Evolutionary conservation across 2,329 filamentous ascomycete species (phyloP).

Genomic region (Penicillium sp.): DNA sequence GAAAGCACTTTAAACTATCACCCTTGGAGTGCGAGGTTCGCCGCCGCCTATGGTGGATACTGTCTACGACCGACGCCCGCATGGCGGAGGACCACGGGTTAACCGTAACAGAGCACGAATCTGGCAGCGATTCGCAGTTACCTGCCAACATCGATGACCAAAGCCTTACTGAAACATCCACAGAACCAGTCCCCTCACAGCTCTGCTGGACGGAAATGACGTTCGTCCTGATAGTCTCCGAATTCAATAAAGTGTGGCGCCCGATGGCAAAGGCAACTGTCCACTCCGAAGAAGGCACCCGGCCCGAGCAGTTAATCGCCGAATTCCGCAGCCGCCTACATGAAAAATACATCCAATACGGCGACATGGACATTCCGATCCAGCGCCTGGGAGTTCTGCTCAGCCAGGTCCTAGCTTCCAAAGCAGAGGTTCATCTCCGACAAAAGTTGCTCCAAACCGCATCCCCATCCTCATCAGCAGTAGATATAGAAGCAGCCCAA

Average conservation of each 20-base stretch:
- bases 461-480: constrained; percentile 8
- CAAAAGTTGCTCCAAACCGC: constrained; percentile 24
- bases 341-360: constrained; percentile 50
- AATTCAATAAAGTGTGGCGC: constrained; percentile 49
- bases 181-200: constrained; percentile 47
- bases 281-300: not conserved
- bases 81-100: constrained; percentile 61
- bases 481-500: constrained; percentile 25
- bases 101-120: constrained; percentile 48
- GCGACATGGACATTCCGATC: constrained; percentile 54
- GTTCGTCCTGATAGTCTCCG: constrained; percentile 55
- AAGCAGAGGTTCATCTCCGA: constrained; percentile 37
- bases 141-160: constrained; percentile 54
- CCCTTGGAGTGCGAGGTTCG: constrained; percentile 57
- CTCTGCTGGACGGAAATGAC: constrained; percentile 60
- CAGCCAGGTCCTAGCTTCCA: constrained; percentile 31
- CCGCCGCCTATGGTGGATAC: constrained; percentile 56
- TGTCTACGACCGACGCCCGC: constrained; percentile 46
- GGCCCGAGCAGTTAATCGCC: constrained; percentile 39
- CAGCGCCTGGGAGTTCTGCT: constrained; percentile 35
- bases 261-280: not conserved
- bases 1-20: constrained; percentile 49
- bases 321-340: constrained; percentile 49
- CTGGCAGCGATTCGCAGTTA: constrained; percentile 45
- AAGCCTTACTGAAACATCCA: constrained; percentile 52